Conservation (phyloP, 768 basidiomycete genomes). For the Rhodocollybia butyracea region DNA sequence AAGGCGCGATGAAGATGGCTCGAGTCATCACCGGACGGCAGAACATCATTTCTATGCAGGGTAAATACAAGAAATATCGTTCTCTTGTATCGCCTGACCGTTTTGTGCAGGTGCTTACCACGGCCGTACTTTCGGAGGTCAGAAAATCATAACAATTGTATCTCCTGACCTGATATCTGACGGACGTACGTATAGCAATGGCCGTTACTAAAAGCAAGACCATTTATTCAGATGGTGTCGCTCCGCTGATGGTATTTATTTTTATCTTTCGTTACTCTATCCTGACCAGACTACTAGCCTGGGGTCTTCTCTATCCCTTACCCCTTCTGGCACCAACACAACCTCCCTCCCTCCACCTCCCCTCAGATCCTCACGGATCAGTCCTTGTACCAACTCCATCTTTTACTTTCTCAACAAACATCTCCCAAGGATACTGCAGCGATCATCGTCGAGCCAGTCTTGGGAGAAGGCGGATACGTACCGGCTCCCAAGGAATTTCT, state of each 20-base stretch:
- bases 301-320: constrained; percentile 79
- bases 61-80: constrained; percentile 24
- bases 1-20: constrained; percentile 87
- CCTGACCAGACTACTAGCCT: constrained; percentile 44
- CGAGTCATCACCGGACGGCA: constrained; percentile 74
- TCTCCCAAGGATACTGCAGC: constrained; percentile 86
- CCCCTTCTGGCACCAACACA: constrained; percentile 92
- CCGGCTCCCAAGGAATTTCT: constrained; percentile 81
- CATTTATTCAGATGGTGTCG: constrained; percentile 74
- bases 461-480: constrained; percentile 96
- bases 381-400: constrained; percentile 78
- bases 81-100: neutral
- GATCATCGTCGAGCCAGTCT: constrained; percentile 89
- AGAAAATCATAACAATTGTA: no score
- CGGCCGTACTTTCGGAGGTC: constrained; percentile 44
- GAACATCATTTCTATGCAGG: constrained; percentile 92
- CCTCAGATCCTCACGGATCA: constrained; percentile 54
- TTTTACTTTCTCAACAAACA: constrained; percentile 74
- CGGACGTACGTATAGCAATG: constrained; percentile 92
- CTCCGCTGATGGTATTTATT: constrained; percentile 74
- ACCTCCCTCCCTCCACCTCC: constrained; percentile 51
- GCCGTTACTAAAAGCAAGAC: constrained; percentile 94
- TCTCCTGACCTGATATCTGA: no score
- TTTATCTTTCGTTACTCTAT: constrained; percentile 3
- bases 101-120: neutral